A percentile compares a stretch with the other conserved stretches of the same genome.
These are phyloP conservation scores for Porpolomopsis calyptriformis DNA, from an alignment of 768 basidiomycete species.

Conservation along the genomic window DNA sequence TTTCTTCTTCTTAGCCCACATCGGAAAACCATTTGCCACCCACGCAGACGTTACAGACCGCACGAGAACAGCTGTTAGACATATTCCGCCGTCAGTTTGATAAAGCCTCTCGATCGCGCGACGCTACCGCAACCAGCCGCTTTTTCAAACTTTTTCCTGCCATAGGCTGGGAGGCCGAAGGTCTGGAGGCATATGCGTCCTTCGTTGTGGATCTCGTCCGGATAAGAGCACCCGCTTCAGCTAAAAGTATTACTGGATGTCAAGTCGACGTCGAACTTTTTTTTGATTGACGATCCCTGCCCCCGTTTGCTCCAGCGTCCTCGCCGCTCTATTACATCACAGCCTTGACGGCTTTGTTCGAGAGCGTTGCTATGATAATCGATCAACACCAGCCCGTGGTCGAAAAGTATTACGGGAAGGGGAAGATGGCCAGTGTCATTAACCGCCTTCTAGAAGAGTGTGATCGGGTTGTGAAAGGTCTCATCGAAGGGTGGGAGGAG, in stretches of 20 bases:
- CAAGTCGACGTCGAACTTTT: not conserved
- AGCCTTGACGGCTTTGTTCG: constrained; percentile 82
- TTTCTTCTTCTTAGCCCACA: constrained; percentile 56
- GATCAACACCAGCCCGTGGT: constrained; percentile 97
- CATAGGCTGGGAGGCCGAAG: constrained; percentile 89
- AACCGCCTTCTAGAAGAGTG: constrained; percentile 72
- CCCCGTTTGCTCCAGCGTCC: constrained; percentile 46
- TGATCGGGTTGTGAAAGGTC: constrained; percentile 66
- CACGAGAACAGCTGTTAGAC: constrained; percentile 62
- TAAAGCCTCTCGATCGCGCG: constrained; percentile 67
- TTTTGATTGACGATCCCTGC: constrained; percentile 6
- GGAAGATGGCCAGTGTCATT: constrained; percentile 78
- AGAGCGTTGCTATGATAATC: constrained; percentile 90
- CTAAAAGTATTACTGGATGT: constrained; percentile 52
- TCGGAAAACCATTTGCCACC: constrained; percentile 82
- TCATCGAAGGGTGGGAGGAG: constrained; percentile 84
- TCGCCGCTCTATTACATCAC: constrained; percentile 90
- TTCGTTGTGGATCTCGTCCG: constrained; percentile 90
- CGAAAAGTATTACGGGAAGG: constrained; percentile 91
- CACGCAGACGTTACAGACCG: constrained; percentile 64
- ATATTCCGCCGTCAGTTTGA: constrained; percentile 77
- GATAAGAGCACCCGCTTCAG: constrained; percentile 62
- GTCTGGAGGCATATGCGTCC: constrained; percentile 81
- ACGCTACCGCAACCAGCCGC: constrained; percentile 79
- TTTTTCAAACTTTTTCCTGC: constrained; percentile 97